Evolutionary conservation across 2,329 filamentous ascomycete species (phyloP).

Genomic region (Cytospora schulzeri): DNA sequence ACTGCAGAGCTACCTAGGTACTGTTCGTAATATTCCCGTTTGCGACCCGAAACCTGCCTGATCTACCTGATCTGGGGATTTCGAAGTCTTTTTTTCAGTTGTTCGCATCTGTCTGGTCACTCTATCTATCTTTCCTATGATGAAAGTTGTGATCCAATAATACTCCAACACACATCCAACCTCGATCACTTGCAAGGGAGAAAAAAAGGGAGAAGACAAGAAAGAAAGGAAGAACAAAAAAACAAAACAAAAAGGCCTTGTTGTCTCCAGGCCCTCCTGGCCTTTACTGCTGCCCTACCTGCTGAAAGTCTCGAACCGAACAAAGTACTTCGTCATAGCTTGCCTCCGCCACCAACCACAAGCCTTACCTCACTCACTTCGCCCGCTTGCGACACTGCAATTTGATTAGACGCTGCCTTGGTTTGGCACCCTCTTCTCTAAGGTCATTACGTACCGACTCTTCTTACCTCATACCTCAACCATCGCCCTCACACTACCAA

Average conservation of each 20-base stretch:
- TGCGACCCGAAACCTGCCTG: not conserved
- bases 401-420: slow-evolving; percentile 16
- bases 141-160: not conserved
- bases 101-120: not conserved
- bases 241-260: not conserved
- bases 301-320: not conserved
- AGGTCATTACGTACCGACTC: slow-evolving; percentile 1
- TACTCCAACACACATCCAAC: not conserved
- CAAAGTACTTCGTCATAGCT: slow-evolving; percentile 25
- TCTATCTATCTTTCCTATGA: not conserved
- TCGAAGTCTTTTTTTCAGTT: not conserved
- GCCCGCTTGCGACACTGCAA: slow-evolving; percentile 11
- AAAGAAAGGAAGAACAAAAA: not conserved
- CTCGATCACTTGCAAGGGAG: not conserved
- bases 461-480: slow-evolving; percentile 20
- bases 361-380: slow-evolving; percentile 20
- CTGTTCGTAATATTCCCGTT: not conserved
- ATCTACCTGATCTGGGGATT: not conserved
- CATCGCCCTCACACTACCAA: not conserved
- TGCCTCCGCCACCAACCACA: slow-evolving; percentile 14
- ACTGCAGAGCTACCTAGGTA: not conserved
- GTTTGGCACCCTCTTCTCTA: not conserved
- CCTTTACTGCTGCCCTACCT: not conserved
- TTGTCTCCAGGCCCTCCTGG: not conserved
- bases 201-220: not conserved